Conservation (phyloP, 1,284 basidiomycete genomes). For the Ustilago nuda region DNA sequence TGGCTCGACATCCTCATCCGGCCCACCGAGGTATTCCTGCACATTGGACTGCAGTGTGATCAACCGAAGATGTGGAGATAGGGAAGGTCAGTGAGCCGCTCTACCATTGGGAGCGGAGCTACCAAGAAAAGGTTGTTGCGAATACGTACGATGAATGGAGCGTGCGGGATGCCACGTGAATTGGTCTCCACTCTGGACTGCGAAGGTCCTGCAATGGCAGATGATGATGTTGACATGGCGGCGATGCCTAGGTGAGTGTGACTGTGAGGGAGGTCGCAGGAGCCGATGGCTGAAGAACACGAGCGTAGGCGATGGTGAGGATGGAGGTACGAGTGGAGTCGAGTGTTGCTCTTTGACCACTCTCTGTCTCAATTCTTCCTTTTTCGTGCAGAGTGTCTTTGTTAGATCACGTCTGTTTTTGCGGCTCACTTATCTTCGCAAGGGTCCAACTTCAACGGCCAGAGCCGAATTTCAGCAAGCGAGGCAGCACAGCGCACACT, state of each 20-base stretch:
- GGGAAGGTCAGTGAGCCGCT: neutral
- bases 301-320: neutral
- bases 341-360: constrained; percentile 9
- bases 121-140: neutral
- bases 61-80: neutral
- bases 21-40: constrained; percentile 84
- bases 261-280: neutral
- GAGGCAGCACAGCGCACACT: neutral
- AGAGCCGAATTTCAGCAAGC: constrained; percentile 25
- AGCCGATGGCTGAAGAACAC: neutral
- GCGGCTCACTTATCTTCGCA: neutral
- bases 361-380: neutral
- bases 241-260: neutral
- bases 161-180: constrained; percentile 90
- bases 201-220: constrained; percentile 36
- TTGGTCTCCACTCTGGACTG: constrained; percentile 71
- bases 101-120: too few relatives aligned
- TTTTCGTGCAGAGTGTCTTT: neutral
- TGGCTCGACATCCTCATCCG: constrained; percentile 82
- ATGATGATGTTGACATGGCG: constrained; percentile 26
- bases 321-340: neutral
- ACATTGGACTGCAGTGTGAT: constrained; percentile 77
- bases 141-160: constrained; percentile 87
- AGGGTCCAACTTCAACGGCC: constrained; percentile 34
- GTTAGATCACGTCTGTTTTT: constrained; percentile 12